These are phyloP conservation scores for Bothriochloa decipiens DNA, from an alignment of 176 grass and related monocot genomes.

Conservation along the genomic window DNA sequence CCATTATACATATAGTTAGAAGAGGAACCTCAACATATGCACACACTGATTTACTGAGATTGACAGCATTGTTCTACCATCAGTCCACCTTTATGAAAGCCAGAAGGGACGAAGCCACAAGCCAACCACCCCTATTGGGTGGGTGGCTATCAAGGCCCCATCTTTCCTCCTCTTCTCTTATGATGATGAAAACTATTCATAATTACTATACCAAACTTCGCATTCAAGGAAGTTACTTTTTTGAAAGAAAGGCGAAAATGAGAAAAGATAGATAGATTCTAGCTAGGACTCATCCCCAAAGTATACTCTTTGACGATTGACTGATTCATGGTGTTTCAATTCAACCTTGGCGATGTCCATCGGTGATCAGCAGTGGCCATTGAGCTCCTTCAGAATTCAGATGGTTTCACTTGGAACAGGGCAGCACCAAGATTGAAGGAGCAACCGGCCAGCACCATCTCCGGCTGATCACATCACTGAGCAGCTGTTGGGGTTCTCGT, in stretches of 20 bases:
- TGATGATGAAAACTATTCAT: neutral
- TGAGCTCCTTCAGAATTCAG: neutral
- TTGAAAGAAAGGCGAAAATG: conserved; percentile 17
- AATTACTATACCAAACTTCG: conserved; percentile 1
- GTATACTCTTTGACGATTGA: conserved; percentile 2
- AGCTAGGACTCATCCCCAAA: conserved; percentile 9
- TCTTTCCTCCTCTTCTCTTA: neutral
- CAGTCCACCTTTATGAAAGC: neutral
- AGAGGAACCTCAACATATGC: neutral
- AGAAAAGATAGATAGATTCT: neutral
- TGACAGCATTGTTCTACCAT: conserved; percentile 10
- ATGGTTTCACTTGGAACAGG: neutral
- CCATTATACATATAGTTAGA: neutral
- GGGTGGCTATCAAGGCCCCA: neutral
- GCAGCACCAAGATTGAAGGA: neutral
- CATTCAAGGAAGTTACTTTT: neutral
- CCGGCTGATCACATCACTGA: conserved; percentile 64
- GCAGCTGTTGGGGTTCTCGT: conserved; percentile 81
- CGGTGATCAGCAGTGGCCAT: neutral
- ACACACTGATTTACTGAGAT: conserved; percentile 12
- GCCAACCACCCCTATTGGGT: neutral
- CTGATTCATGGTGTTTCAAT: neutral
- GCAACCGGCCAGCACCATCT: neutral
- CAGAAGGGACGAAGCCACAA: neutral
- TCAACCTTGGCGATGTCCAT: neutral